Conservation (phyloP, 257 asterid species). For the Primulina huaijiensis region DNA sequence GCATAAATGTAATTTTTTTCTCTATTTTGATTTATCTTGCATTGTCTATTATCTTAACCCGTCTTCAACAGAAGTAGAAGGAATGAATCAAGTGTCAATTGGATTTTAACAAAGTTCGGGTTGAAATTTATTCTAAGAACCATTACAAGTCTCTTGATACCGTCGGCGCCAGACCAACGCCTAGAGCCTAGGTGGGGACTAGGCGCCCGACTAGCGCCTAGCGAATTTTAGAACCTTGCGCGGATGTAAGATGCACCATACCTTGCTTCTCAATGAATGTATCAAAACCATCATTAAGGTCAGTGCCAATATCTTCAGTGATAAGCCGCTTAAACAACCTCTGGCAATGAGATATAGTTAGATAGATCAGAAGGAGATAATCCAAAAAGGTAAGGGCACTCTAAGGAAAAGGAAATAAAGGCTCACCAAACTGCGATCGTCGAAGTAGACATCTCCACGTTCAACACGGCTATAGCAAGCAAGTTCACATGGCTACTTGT, state of each 20-base stretch:
- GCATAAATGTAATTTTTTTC: no score
- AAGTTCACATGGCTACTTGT: slow-evolving; percentile 87
- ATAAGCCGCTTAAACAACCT: slow-evolving; percentile 92
- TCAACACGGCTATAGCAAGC: slow-evolving; percentile 93
- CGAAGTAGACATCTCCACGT: slow-evolving; percentile 93
- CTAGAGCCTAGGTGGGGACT: no score
- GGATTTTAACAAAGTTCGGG: no score
- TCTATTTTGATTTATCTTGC: no score
- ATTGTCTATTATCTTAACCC: no score
- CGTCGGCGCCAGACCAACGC: no score
- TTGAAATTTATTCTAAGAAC: no score
- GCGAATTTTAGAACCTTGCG: no score
- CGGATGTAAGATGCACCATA: slow-evolving; percentile 27
- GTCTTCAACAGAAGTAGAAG: no score
- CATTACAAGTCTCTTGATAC: no score
- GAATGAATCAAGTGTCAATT: no score
- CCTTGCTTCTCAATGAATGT: slow-evolving; percentile 80
- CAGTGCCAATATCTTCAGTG: slow-evolving; percentile 82
- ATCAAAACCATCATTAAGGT: slow-evolving; percentile 88
- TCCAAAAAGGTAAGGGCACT: slow-evolving; percentile 10
- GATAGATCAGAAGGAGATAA: slow-evolving; percentile 19
- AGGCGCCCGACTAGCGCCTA: no score
- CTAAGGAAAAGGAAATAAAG: slow-evolving; percentile 24
- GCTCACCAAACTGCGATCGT: slow-evolving; percentile 93
- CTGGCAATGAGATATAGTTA: slow-evolving; percentile 40